Evolutionary conservation across 164 flowering plant genomes (phyloP).

Genomic region (Amborella trichopoda): DNA sequence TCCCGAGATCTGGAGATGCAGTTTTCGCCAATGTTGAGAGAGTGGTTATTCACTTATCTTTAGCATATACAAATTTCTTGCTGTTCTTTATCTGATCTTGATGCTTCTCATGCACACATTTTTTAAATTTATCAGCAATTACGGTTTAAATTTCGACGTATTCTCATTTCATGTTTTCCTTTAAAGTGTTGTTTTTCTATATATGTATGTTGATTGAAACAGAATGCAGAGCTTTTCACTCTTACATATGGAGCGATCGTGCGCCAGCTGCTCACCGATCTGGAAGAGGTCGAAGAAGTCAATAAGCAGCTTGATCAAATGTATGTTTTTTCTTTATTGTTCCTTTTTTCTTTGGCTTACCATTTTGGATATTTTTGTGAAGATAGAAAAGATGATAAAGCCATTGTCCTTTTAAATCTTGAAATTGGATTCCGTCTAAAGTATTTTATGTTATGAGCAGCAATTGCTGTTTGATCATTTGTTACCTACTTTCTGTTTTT

Average conservation of each 20-base stretch:
- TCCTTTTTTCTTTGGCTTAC: neutral
- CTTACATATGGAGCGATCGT: constrained; percentile 90
- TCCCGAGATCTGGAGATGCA: constrained; percentile 81
- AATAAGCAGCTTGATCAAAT: constrained; percentile 96
- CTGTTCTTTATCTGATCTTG: too few relatives aligned
- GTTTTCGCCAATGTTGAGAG: constrained; percentile 71
- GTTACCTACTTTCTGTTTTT: too few relatives aligned
- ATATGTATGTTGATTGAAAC: neutral
- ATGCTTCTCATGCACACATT: too few relatives aligned
- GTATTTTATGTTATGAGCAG: too few relatives aligned
- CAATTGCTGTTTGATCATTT: too few relatives aligned
- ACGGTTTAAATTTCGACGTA: too few relatives aligned
- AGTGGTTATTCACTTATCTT: constrained; percentile 28
- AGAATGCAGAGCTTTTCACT: constrained; percentile 96
- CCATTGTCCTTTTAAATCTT: too few relatives aligned
- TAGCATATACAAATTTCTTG: too few relatives aligned
- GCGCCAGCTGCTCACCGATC: constrained; percentile 79
- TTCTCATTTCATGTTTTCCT: neutral
- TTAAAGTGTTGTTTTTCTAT: neutral
- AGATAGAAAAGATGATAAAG: too few relatives aligned
- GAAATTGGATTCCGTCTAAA: too few relatives aligned
- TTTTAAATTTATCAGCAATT: too few relatives aligned
- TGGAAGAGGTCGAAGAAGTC: constrained; percentile 92
- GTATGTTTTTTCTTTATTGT: constrained; percentile 16
- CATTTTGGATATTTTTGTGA: neutral